phyloP scores from a whole-genome alignment of 176 grass and related monocot species.

The Alopecurus myosuroides region DNA sequence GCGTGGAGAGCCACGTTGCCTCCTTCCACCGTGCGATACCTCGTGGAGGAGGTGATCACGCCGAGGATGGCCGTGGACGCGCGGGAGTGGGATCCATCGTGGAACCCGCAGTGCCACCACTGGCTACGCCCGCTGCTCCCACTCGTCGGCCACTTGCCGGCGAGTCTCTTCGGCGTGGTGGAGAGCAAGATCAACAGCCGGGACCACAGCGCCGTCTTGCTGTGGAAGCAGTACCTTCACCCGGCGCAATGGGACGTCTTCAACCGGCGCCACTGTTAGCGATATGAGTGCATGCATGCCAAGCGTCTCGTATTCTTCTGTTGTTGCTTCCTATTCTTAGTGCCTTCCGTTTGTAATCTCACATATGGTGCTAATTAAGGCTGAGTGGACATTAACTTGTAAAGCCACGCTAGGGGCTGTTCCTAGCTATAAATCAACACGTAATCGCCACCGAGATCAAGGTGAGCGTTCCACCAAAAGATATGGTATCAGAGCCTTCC shows the following conservation, averaged over 20 bases:
- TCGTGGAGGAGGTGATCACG: slow-evolving; percentile 46
- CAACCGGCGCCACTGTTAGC: neutral
- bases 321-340: too few species aligned
- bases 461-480: too few species aligned
- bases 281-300: too few species aligned
- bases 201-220: slow-evolving; percentile 31
- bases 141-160: slow-evolving; percentile 29
- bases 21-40: slow-evolving; percentile 23
- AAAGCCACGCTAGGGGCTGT: too few species aligned
- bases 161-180: slow-evolving; percentile 23
- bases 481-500: too few species aligned
- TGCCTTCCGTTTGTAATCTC: too few species aligned
- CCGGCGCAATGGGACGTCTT: slow-evolving; percentile 45
- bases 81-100: slow-evolving; percentile 47
- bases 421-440: too few species aligned
- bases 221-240: slow-evolving; percentile 57
- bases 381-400: too few species aligned
- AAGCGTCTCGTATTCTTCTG: too few species aligned
- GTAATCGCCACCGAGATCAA: too few species aligned
- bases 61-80: slow-evolving; percentile 49
- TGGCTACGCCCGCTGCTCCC: slow-evolving; percentile 58
- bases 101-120: slow-evolving; percentile 30
- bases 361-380: too few species aligned
- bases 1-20: slow-evolving; percentile 40
- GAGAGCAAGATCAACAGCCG: slow-evolving; percentile 18